These are phyloP conservation scores for Aspergillus sp. DNA, from an alignment of 2,329 filamentous ascomycete species.

Conservation along the genomic window DNA sequence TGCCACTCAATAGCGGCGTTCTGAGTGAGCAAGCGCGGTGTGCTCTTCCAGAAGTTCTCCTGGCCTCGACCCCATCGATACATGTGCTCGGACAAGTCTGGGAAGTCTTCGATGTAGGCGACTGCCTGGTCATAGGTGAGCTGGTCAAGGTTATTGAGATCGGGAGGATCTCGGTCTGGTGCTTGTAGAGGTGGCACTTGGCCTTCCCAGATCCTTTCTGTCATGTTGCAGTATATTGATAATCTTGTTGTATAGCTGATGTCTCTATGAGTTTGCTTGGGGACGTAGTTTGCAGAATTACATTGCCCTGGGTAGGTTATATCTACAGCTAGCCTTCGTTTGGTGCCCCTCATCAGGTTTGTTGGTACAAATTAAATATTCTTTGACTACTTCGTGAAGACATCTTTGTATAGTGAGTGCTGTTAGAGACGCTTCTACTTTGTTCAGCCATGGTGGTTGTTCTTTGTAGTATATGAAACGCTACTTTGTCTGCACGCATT, in stretches of 20 bases:
- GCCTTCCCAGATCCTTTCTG: background rate
- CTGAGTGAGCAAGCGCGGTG: background rate
- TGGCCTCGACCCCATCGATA: background rate
- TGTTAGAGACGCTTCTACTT: too few relatives aligned
- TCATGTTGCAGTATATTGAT: background rate
- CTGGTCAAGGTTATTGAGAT: background rate
- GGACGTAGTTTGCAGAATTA: too few relatives aligned
- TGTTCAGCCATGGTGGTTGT: too few relatives aligned
- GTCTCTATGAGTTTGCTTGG: background rate
- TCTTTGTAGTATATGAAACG: too few relatives aligned
- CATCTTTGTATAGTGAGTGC: too few relatives aligned
- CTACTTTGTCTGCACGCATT: too few relatives aligned
- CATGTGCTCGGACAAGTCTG: background rate
- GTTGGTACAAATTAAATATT: too few relatives aligned
- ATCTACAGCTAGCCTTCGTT: too few relatives aligned
- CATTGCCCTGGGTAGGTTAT: too few relatives aligned
- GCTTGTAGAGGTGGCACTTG: background rate
- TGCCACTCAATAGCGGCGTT: background rate
- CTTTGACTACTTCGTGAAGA: too few relatives aligned
- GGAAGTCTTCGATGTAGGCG: background rate
- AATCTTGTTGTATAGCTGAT: background rate
- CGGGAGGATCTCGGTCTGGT: background rate
- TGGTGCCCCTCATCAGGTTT: too few relatives aligned
- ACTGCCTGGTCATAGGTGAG: background rate
- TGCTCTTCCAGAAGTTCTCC: background rate